Evolutionary conservation across 192 early-diverging fungal genomes (phyloP), one percentile per base, ranked within the genome.

Genomic region (Coemansia interrupta): DNA sequence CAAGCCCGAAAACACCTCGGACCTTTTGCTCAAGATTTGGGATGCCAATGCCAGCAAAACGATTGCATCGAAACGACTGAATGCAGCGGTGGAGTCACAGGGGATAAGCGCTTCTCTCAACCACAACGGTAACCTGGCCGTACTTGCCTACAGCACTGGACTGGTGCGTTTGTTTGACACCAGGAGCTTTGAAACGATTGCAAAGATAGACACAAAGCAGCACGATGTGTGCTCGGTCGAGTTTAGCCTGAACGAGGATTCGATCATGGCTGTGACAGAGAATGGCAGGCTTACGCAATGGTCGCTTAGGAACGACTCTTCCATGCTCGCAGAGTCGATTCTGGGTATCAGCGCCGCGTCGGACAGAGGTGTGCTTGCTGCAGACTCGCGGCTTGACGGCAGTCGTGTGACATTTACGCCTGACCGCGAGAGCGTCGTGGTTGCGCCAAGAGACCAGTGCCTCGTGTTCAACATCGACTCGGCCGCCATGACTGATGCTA

Each of bases 391-490:
- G 11, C 44, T 78, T 49, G 64, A 71, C 44, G 46, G 47, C 12
- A 69, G 72, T 42, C 65, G 75, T 8, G 66, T 78, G 4, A 65
- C 58, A 36, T 78, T 78, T 29, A 78, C 75, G 52, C 70, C 75
- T 4, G 70, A 78, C 47, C 48, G 70, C 22, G 70, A 78, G 24
- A 68, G 39, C 58, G 45, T 78, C 15, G 54, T 72, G 51, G 70
- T 72, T 18, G 75, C 75, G 30, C 75, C 75, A 0, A 45, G 49
- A 4, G 60, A 72, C 32, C 65, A 72, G 55, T 78, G 75, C 38
- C 66, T 78, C 6, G 65, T 78, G 54, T 78, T 78, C 48, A 78
- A 72, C 23, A 46, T 78, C 46, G 75, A 78, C 52, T 78, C 75
- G 14, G 75, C 75, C 5, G 65, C 66, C 20, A 55, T 66, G 58